Conservation (phyloP, 75 land plant genomes). For the Pinus albicaulis region DNA sequence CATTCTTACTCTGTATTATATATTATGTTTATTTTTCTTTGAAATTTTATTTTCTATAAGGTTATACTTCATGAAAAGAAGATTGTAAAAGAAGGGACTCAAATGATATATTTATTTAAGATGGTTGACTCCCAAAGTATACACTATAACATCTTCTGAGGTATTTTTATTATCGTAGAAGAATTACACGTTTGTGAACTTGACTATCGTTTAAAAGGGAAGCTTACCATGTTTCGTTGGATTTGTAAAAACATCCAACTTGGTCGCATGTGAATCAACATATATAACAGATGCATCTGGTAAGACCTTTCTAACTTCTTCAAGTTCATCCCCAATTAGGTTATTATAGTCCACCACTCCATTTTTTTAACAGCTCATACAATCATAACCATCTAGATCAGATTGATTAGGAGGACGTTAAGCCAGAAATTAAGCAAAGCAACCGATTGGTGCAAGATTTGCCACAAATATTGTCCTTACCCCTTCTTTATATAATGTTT, state of each 20-base stretch:
- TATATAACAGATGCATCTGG: constrained; percentile 49
- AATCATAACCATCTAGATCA: constrained; percentile 62
- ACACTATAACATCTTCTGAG: too few relatives aligned
- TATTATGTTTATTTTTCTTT: too few relatives aligned
- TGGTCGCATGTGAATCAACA: constrained; percentile 48
- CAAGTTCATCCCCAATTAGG: constrained; percentile 36
- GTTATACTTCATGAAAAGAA: too few relatives aligned
- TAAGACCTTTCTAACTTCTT: constrained; percentile 23
- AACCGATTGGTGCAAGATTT: constrained; percentile 76
- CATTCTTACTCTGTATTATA: background rate
- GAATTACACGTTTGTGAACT: background rate
- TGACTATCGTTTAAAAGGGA: background rate
- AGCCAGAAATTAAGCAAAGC: constrained; percentile 59
- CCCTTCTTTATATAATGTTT: constrained; percentile 53
- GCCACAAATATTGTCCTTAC: constrained; percentile 59
- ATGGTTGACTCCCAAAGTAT: too few relatives aligned
- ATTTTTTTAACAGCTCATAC: constrained; percentile 62
- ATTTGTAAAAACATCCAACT: constrained; percentile 55
- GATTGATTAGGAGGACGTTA: constrained; percentile 40
- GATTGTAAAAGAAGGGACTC: too few relatives aligned
- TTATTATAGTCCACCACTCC: constrained; percentile 60
- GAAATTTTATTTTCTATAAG: too few relatives aligned
- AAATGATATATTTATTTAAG: too few relatives aligned
- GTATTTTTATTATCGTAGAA: background rate
- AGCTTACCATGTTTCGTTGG: constrained; percentile 52